Base-by-base conservation (phyloP, 2,329 filamentous ascomycete genomes). In the Didymella keratinophila region DNA sequence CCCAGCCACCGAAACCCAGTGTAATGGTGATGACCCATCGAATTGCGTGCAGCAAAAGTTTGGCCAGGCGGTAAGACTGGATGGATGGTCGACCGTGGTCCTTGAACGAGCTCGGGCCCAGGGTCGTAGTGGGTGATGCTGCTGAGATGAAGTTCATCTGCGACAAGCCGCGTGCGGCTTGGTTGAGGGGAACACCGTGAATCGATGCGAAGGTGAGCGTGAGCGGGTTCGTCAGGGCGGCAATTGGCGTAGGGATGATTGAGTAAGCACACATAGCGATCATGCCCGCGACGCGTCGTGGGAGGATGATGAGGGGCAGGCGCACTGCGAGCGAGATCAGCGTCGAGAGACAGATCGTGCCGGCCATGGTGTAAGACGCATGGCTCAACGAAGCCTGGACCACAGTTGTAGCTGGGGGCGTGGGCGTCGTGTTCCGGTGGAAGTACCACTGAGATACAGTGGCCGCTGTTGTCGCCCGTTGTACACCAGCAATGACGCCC, bases 391-490 rank as follows among this genome's bases (percentile, higher is more conserved):
- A 94, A 7, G 93, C 94, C 61, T 86, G 83, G 25, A 98, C 92
- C 46, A 98, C 89, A 54, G 93, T 89, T 56, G 85, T 83, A 1
- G 92, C 93, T 0, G 91, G 88, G 2, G 93, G 88, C 9, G 89
- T 83, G 5, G 94, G 92, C 11, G 88, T 85, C 4, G 88, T 87
- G 68, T 96, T 90, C 62, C 95, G 92, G 77, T 98, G 94, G 77
- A 98, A 99, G 78, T 99, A 99, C 95, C 95, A 99, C 77, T 99
- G 95, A 39, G 92, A 96, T 23, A 98, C 94, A 0, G 94, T 97
- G 11, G 95, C 95, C 23, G 93, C 94, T 14, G 94, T 97, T 16
- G 93, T 95, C 21, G 92, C 89, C 58, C 95, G 89, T 76, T 99
- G 94, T 21, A 98, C 86, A 18, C 92, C 93, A 56, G 92, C 89